Conservation (phyloP, 495 filamentous ascomycete genomes). For the Podospora pseudoanserina region DNA sequence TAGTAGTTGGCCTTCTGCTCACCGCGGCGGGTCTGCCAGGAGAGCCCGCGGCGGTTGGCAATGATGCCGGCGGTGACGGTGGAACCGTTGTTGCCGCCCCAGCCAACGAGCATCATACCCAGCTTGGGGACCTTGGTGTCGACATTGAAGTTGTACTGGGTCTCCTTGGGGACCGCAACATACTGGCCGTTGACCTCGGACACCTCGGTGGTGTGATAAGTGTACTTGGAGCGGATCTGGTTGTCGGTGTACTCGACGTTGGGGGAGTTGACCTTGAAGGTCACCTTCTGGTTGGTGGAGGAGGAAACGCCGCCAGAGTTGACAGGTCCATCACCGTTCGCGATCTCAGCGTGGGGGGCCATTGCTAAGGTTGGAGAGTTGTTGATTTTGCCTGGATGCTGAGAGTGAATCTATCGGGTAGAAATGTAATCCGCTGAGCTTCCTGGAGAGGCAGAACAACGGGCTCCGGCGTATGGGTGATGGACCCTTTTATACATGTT, state of each 20-base stretch:
- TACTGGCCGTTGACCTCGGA: conserved; percentile 70
- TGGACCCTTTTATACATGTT: conserved; percentile 60
- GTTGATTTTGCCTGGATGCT: conserved; percentile 12
- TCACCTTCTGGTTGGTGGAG: conserved; percentile 49
- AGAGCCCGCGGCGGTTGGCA: conserved; percentile 81
- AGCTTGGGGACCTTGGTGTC: conserved; percentile 90
- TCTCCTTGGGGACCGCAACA: conserved; percentile 82
- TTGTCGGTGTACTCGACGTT: conserved; percentile 87
- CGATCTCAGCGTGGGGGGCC: conserved; percentile 88
- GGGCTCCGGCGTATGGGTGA: conserved; percentile 96
- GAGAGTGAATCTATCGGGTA: conserved; percentile 47
- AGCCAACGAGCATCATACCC: conserved; percentile 96
- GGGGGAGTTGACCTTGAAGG: conserved; percentile 82
- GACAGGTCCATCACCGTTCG: conserved; percentile 70
- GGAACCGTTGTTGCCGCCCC: conserved; percentile 97
- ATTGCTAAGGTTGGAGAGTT: conserved; percentile 47
- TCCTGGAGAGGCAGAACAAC: conserved; percentile 86
- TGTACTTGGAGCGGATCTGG: conserved; percentile 91
- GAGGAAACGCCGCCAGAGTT: conserved; percentile 56
- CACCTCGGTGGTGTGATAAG: conserved; percentile 88
- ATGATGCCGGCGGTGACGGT: conserved; percentile 97
- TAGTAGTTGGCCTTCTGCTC: conserved; percentile 88
- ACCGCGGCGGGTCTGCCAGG: conserved; percentile 93
- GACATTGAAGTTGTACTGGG: conserved; percentile 94
- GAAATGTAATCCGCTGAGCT: conserved; percentile 76